These are phyloP conservation scores for Starmerella sirachaensis DNA, from an alignment of 805 yeast species.

Conservation along the genomic window DNA sequence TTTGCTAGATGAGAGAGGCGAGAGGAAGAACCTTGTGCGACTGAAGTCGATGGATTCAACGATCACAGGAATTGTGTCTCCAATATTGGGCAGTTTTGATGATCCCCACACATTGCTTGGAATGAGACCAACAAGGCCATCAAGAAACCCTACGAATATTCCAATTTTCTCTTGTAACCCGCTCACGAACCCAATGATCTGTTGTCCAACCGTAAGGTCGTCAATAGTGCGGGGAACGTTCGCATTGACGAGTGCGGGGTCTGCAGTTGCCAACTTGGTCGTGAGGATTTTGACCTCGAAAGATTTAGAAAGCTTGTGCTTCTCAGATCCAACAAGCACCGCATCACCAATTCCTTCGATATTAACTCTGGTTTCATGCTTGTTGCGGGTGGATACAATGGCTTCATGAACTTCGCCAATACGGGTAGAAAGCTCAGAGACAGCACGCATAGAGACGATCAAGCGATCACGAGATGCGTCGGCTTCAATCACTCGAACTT, in stretches of 20 bases:
- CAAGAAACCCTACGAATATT: slow-evolving; percentile 66
- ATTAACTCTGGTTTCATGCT: slow-evolving; percentile 60
- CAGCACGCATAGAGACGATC: slow-evolving; percentile 39
- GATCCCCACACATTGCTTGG: slow-evolving; percentile 39
- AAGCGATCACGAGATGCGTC: slow-evolving; percentile 44
- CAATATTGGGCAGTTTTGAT: slow-evolving; percentile 44
- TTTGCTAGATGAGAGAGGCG: slow-evolving; percentile 5
- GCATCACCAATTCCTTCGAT: slow-evolving; percentile 52
- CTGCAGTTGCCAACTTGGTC: slow-evolving; percentile 47
- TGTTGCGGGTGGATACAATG: slow-evolving; percentile 58
- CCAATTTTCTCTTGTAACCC: slow-evolving; percentile 64
- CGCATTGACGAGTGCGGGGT: slow-evolving; percentile 54
- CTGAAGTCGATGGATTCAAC: slow-evolving; percentile 59
- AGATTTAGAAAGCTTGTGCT: slow-evolving; percentile 46
- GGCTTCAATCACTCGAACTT: slow-evolving; percentile 50
- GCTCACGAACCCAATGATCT: slow-evolving; percentile 62
- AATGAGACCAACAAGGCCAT: slow-evolving; percentile 65
- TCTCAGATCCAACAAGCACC: slow-evolving; percentile 25
- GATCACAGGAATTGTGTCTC: slow-evolving; percentile 27
- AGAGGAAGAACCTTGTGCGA: slow-evolving; percentile 50
- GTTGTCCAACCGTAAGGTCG: slow-evolving; percentile 43
- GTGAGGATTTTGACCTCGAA: slow-evolving; percentile 54
- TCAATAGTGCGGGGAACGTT: slow-evolving; percentile 47
- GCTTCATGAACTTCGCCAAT: slow-evolving; percentile 11
- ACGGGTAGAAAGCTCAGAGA: slow-evolving; percentile 2